These are phyloP conservation scores for Daldinia loculata DNA, from an alignment of 495 filamentous ascomycete genomes.

Conservation along the genomic window DNA sequence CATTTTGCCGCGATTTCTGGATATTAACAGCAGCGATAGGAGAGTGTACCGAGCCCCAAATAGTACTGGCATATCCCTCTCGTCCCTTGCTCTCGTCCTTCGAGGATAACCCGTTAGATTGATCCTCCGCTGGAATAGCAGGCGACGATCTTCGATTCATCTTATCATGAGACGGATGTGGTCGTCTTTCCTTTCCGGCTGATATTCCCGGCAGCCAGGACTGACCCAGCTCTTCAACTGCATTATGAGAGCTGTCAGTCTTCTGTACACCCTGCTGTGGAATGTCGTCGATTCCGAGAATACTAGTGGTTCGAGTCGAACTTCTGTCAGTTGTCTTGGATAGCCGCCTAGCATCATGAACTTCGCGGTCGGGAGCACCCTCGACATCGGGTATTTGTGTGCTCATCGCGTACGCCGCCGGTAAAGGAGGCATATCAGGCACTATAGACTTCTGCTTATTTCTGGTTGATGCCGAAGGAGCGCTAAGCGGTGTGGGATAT, in stretches of 20 bases:
- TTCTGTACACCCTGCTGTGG: constrained; percentile 29
- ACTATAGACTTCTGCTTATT: constrained; percentile 52
- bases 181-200: constrained; percentile 24
- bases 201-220: constrained; percentile 54
- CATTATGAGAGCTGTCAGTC: constrained; percentile 39
- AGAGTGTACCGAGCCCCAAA: constrained; percentile 55
- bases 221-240: constrained; percentile 47
- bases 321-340: constrained; percentile 48
- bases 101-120: constrained; percentile 46
- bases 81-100: constrained; percentile 42
- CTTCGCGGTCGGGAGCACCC: constrained; percentile 2
- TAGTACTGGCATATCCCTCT: constrained; percentile 49
- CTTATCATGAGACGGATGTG: constrained; percentile 26
- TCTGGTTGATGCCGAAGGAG: constrained; percentile 25
- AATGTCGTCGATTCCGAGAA: constrained; percentile 53
- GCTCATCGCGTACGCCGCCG: constrained; percentile 42
- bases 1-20: constrained; percentile 44
- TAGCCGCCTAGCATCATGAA: constrained; percentile 19
- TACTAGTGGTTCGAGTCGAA: constrained; percentile 49
- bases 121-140: constrained; percentile 42
- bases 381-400: constrained; percentile 8
- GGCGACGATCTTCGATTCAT: constrained; percentile 53
- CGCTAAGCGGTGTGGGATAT: constrained; percentile 55
- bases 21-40: constrained; percentile 50
- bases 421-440: constrained; percentile 55